Percentiles rank a stretch among this genome's conserved stretches.
Evolutionary conservation across 768 basidiomycete genomes (phyloP).

Genomic region (Austroboletus eburneus): DNA sequence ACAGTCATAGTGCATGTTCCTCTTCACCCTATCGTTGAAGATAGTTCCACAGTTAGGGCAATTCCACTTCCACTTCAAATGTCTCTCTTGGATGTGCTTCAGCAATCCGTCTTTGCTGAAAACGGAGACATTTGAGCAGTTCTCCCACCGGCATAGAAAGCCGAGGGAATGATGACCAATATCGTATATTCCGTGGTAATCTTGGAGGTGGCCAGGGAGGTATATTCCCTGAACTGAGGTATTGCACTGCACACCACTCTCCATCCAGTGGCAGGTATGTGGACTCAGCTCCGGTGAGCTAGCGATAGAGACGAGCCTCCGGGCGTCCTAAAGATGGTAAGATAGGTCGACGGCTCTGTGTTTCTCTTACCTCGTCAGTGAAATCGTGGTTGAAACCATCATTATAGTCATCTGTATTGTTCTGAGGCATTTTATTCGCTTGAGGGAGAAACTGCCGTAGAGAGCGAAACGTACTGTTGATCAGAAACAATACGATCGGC

Average conservation of each 20-base stretch:
- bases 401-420: constrained; percentile 4
- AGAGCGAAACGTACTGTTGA: constrained; percentile 2
- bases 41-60: constrained; percentile 20
- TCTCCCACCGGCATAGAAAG: constrained; percentile 24
- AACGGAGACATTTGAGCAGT: constrained; percentile 15
- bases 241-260: constrained; percentile 11
- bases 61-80: constrained; percentile 23
- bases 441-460: not conserved
- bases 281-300: constrained; percentile 24
- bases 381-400: constrained; percentile 29
- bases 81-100: constrained; percentile 25
- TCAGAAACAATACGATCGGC: not conserved
- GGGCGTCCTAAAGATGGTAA: constrained; percentile 20
- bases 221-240: constrained; percentile 13
- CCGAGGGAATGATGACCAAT: constrained; percentile 1
- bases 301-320: constrained; percentile 24
- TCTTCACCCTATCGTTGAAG: constrained; percentile 13
- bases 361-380: constrained; percentile 24
- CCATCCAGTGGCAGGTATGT: constrained; percentile 24
- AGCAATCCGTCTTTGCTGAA: constrained; percentile 20
- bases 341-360: not conserved
- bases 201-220: constrained; percentile 17
- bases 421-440: constrained; percentile 17
- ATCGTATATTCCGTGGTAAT: constrained; percentile 18
- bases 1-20: constrained; percentile 16